Conservation (phyloP, 1,284 basidiomycete species). For the Rugosomyces carneus region DNA sequence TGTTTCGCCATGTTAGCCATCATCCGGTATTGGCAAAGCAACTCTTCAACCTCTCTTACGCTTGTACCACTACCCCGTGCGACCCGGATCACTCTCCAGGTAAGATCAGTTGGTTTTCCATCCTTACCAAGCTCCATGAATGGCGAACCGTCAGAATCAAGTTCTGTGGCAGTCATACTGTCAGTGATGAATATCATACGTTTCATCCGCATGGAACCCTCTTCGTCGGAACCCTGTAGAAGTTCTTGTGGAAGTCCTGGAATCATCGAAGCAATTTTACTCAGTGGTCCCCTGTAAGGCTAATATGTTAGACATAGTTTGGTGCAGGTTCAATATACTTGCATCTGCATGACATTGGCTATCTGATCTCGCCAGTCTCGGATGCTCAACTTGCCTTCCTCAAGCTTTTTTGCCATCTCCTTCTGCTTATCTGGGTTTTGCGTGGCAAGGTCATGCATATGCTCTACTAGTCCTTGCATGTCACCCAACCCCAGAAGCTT, state of each 20-base stretch:
- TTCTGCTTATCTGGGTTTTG: conserved; percentile 96
- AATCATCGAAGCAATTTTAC: conserved; percentile 99
- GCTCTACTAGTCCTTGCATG: conserved; percentile 94
- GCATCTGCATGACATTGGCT: conserved; percentile 97
- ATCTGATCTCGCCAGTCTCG: conserved; percentile 98
- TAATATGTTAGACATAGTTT: conserved; percentile 2
- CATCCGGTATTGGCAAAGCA: conserved; percentile 93
- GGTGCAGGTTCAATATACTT: conserved; percentile 21
- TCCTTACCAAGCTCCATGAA: conserved; percentile 84
- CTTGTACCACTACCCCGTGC: conserved; percentile 94
- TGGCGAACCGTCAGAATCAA: conserved; percentile 91
- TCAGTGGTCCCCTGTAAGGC: conserved; percentile 80
- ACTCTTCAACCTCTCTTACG: conserved; percentile 94
- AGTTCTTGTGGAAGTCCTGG: conserved; percentile 91
- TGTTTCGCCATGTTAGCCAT: conserved; percentile 98
- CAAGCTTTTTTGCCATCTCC: conserved; percentile 97
- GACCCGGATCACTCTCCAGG: conserved; percentile 84
- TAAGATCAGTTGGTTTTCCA: conserved; percentile 76
- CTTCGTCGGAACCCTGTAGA: conserved; percentile 87
- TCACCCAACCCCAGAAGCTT: conserved; percentile 96
- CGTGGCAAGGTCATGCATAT: conserved; percentile 91
- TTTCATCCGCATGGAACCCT: conserved; percentile 89
- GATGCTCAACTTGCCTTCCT: conserved; percentile 94
- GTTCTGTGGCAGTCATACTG: conserved; percentile 90
- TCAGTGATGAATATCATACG: conserved; percentile 99